phyloP scores from a whole-genome alignment of 352 stramenopile genomes.

The Pythium pectinolyticum region DNA sequence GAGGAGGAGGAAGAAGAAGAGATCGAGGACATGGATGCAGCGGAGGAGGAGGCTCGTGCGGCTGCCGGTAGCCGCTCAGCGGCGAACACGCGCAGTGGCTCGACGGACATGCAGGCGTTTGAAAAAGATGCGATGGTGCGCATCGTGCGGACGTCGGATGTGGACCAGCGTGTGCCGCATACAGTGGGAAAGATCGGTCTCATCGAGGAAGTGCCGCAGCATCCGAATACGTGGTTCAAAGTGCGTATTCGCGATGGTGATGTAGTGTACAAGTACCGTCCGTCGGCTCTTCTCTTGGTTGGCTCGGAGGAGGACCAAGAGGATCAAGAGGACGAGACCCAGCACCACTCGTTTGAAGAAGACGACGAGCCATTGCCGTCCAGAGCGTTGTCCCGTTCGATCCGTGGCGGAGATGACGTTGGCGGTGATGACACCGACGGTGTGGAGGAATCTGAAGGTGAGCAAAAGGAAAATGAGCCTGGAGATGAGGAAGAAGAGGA shows the following conservation, averaged over 20 bases:
- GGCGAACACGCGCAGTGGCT: conserved; percentile 12
- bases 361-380: conserved; percentile 23
- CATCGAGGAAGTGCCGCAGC: conserved; percentile 77
- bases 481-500: conserved; percentile 45
- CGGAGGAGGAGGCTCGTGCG: conserved; percentile 12
- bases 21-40: conserved; percentile 32
- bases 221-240: conserved; percentile 88
- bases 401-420: conserved; percentile 21
- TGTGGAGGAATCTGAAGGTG: conserved; percentile 35
- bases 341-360: conserved; percentile 24
- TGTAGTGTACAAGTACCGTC: conserved; percentile 87
- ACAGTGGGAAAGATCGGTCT: conserved; percentile 77
- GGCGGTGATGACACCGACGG: conserved; percentile 29
- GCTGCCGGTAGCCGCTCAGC: background rate
- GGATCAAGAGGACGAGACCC: background rate
- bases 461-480: conserved; percentile 47
- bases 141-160: conserved; percentile 69
- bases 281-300: conserved; percentile 68
- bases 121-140: conserved; percentile 66
- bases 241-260: conserved; percentile 81
- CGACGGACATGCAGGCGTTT: conserved; percentile 54
- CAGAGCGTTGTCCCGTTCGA: background rate
- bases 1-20: conserved; percentile 30
- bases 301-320: conserved; percentile 18
- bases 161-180: conserved; percentile 82